Percentiles rank a stretch among this genome's conserved stretches.
phyloP scores from a whole-genome alignment of 768 basidiomycete genomes.

The Crassisporium funariophilum region DNA sequence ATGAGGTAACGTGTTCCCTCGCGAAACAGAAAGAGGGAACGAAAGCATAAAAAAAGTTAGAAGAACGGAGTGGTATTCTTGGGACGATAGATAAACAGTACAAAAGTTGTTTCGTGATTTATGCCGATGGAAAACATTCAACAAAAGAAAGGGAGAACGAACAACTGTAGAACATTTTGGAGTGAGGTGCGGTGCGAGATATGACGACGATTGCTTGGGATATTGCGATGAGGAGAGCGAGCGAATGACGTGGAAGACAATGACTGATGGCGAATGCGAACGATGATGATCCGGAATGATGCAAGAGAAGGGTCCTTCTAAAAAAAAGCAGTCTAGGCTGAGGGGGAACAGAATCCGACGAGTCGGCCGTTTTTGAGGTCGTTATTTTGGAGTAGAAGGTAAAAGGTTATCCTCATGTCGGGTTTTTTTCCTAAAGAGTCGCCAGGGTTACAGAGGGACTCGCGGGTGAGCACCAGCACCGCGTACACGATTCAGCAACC shows the following conservation, averaged over 20 bases:
- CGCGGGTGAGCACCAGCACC: constrained; percentile 16
- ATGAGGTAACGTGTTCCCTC: constrained; percentile 3
- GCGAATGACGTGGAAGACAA: constrained; percentile 11
- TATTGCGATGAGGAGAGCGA: constrained; percentile 11
- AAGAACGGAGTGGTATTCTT: too few relatives aligned
- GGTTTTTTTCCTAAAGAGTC: neutral
- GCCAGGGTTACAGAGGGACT: constrained; percentile 24
- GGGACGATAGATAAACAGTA: constrained; percentile 2
- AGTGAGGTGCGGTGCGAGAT: constrained; percentile 3
- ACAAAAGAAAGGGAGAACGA: constrained; percentile 5
- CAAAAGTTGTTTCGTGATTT: neutral
- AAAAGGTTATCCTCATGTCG: neutral
- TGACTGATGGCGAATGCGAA: constrained; percentile 10
- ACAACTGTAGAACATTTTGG: constrained; percentile 16
- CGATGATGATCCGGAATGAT: constrained; percentile 20
- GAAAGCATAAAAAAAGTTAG: neutral
- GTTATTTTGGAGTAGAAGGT: neutral
- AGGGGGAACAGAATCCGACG: constrained; percentile 8
- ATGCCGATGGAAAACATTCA: neutral
- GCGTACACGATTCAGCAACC: constrained; percentile 50
- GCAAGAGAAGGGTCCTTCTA: constrained; percentile 16
- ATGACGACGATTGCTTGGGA: constrained; percentile 9
- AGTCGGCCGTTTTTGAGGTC: neutral
- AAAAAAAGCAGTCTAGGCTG: constrained; percentile 13
- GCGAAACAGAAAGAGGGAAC: neutral